Evolutionary conservation across 768 basidiomycete genomes (phyloP).

Genomic region (Amanita pallidorosea): DNA sequence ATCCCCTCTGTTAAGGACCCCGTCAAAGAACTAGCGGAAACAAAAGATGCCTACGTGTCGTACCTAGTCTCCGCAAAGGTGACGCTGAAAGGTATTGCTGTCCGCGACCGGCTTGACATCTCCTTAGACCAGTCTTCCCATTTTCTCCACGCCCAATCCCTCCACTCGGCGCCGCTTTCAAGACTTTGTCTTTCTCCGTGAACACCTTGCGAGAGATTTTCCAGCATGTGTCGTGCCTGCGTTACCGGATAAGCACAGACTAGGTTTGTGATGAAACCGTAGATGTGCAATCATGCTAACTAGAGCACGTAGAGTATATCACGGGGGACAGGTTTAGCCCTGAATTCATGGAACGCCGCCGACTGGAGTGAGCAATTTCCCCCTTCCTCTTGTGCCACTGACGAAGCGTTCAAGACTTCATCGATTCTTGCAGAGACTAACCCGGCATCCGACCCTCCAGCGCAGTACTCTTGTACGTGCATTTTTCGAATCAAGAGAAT

Average conservation of each 20-base stretch:
- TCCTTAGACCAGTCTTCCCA: slow-evolving; percentile 77
- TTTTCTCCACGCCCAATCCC: slow-evolving; percentile 68
- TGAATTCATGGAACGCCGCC: slow-evolving; percentile 92
- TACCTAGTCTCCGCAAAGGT: slow-evolving; percentile 89
- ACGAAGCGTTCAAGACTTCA: slow-evolving; percentile 51
- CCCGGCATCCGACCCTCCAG: slow-evolving; percentile 92
- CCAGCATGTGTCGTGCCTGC: slow-evolving; percentile 98
- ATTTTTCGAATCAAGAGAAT: slow-evolving; percentile 97
- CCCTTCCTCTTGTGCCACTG: not conserved
- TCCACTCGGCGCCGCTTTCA: slow-evolving; percentile 85
- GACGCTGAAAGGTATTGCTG: slow-evolving; percentile 11
- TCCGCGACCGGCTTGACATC: not conserved
- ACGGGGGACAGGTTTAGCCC: slow-evolving; percentile 96
- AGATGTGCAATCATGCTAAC: not conserved
- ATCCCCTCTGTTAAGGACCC: slow-evolving; percentile 82
- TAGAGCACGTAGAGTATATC: slow-evolving; percentile 67
- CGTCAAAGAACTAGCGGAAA: slow-evolving; percentile 91
- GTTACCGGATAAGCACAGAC: slow-evolving; percentile 90
- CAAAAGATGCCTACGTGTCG: slow-evolving; percentile 94
- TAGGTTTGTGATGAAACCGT: slow-evolving; percentile 49
- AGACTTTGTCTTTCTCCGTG: slow-evolving; percentile 90
- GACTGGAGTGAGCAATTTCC: slow-evolving; percentile 57
- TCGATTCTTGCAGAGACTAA: slow-evolving; percentile 81
- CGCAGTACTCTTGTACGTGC: slow-evolving; percentile 84
- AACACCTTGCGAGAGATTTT: slow-evolving; percentile 84